A percentile compares a stretch with the other conserved stretches of the same genome.
Evolutionary conservation across 352 stramenopile genomes (phyloP).

Genomic region (Pilasporangium apinafurcum): DNA sequence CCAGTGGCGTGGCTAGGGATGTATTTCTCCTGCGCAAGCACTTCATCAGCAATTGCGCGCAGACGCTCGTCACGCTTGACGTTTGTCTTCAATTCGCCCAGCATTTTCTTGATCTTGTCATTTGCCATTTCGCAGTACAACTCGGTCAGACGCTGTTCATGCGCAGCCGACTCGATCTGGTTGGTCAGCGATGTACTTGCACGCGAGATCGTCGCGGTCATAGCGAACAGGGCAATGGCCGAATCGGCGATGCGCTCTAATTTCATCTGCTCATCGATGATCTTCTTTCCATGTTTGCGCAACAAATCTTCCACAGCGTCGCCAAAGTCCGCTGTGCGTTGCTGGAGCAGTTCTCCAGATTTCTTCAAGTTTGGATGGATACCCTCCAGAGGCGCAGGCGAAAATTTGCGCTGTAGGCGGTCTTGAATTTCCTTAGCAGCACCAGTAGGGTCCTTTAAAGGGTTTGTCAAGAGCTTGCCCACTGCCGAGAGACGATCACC

Average conservation of each 20-base stretch:
- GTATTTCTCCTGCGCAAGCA: constrained; percentile 70
- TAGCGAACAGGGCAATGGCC: constrained; percentile 77
- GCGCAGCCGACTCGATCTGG: constrained; percentile 46
- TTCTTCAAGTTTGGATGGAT: constrained; percentile 63
- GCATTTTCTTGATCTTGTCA: constrained; percentile 55
- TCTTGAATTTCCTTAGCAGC: constrained; percentile 72
- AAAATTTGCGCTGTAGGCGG: constrained; percentile 80
- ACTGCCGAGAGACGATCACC: constrained; percentile 72
- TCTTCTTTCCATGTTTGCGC: constrained; percentile 84
- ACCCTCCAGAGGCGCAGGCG: constrained; percentile 51
- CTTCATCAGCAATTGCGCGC: constrained; percentile 68
- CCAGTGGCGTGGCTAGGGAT: constrained; percentile 72
- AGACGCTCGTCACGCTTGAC: constrained; percentile 64
- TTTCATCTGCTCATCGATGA: constrained; percentile 85
- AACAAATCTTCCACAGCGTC: constrained; percentile 72
- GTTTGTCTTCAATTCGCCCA: constrained; percentile 53
- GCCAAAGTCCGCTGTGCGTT: constrained; percentile 69
- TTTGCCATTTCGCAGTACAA: constrained; percentile 74
- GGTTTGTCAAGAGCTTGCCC: constrained; percentile 78
- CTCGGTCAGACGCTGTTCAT: constrained; percentile 76
- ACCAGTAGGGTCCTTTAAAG: constrained; percentile 62
- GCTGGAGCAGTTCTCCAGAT: constrained; percentile 49
- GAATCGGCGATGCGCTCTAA: constrained; percentile 82
- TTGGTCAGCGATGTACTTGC: constrained; percentile 50
- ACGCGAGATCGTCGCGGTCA: constrained; percentile 85